Conservation (phyloP, 371 early-diverging fungal species). For the Amoeboradix gromovi region DNA sequence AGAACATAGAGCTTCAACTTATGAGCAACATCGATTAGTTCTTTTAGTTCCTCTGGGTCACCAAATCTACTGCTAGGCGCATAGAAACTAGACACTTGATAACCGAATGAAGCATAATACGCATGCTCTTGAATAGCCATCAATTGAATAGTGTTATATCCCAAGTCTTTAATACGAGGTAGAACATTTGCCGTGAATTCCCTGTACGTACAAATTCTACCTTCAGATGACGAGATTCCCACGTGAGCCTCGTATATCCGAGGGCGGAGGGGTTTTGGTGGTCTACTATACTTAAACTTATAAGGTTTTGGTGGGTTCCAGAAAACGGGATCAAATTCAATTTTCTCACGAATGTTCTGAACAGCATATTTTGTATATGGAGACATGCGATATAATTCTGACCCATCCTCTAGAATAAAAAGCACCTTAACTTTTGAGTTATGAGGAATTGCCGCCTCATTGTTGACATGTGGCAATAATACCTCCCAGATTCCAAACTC, state of each 20-base stretch:
- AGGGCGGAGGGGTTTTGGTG: slow-evolving; percentile 27
- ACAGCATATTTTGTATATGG: slow-evolving; percentile 56
- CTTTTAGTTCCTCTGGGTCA: slow-evolving; percentile 55
- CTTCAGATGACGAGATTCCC: slow-evolving; percentile 62
- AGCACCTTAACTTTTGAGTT: slow-evolving; percentile 53
- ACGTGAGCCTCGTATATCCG: slow-evolving; percentile 74
- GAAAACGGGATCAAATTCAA: slow-evolving; percentile 58
- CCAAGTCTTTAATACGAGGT: slow-evolving; percentile 55
- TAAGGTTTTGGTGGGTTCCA: slow-evolving; percentile 47
- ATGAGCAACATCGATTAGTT: slow-evolving; percentile 71
- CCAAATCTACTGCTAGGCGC: slow-evolving; percentile 69
- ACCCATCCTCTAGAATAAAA: slow-evolving; percentile 2
- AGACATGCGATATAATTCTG: slow-evolving; percentile 43
- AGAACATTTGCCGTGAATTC: slow-evolving; percentile 58
- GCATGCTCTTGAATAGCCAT: slow-evolving; percentile 97
- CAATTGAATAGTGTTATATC: slow-evolving; percentile 75
- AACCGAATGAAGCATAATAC: slow-evolving; percentile 90
- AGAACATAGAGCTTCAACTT: slow-evolving; percentile 53
- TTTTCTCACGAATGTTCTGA: slow-evolving; percentile 47
- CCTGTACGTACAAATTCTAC: slow-evolving; percentile 41
- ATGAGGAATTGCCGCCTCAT: slow-evolving; percentile 49
- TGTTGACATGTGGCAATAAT: slow-evolving; percentile 21
- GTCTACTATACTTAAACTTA: slow-evolving; percentile 27
- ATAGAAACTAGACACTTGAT: slow-evolving; percentile 83
- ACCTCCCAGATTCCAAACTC: slow-evolving; percentile 50